These are phyloP conservation scores for Polygonum maritimum DNA, from an alignment of 148 eudicot genomes.

Conservation along the genomic window DNA sequence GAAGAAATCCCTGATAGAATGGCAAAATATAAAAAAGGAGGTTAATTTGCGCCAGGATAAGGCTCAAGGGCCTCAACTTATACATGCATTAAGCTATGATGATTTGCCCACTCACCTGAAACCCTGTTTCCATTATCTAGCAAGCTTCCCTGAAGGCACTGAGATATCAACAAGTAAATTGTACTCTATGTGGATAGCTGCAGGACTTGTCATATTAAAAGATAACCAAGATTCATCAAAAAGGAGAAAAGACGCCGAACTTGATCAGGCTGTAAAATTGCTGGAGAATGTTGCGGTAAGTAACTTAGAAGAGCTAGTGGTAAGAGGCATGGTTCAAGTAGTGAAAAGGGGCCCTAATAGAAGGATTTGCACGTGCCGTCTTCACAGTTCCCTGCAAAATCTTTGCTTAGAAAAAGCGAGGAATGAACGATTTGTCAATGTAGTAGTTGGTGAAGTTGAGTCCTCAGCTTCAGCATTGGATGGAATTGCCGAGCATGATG, in stretches of 20 bases:
- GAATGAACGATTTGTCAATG: not conserved
- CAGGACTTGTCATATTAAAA: not conserved
- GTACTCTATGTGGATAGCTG: not conserved
- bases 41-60: not conserved
- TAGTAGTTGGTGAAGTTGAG: not conserved
- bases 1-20: not conserved
- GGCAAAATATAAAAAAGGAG: conserved; percentile 1
- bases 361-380: not conserved
- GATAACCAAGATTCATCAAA: not conserved
- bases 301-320: conserved; percentile 5
- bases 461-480: not conserved
- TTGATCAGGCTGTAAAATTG: not conserved
- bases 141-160: not conserved
- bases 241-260: not conserved
- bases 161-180: conserved; percentile 1
- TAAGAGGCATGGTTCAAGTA: conserved; percentile 1
- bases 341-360: not conserved
- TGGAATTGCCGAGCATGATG: not conserved
- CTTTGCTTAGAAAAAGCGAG: not conserved
- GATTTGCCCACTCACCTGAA: not conserved
- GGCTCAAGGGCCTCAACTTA: not conserved
- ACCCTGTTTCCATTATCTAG: not conserved
- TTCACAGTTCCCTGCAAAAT: not conserved
- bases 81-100: not conserved
- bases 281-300: not conserved